phyloP scores from a whole-genome alignment of 495 filamentous ascomycete species.

The Aspergillus avenaceus region DNA sequence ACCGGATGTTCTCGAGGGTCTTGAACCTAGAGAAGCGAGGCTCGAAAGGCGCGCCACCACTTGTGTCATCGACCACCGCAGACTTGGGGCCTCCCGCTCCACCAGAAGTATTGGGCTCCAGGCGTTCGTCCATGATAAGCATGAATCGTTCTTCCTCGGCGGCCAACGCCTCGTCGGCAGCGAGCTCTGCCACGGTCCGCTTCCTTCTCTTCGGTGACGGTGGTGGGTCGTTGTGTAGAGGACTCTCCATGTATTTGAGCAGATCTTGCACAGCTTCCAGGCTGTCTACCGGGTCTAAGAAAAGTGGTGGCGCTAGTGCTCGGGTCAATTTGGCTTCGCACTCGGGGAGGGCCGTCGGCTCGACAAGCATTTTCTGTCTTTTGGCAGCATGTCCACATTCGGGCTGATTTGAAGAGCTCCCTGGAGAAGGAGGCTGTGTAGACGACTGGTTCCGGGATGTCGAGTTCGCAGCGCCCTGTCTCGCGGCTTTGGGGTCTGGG shows the following conservation, averaged over 20 bases:
- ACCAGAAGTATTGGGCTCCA: slow-evolving; percentile 54
- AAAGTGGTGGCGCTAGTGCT: slow-evolving; percentile 67
- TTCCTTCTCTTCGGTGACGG: slow-evolving; percentile 87
- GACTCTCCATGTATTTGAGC: slow-evolving; percentile 66
- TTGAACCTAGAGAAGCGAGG: slow-evolving; percentile 90
- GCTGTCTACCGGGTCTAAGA: slow-evolving; percentile 67
- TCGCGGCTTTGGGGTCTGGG: slow-evolving; percentile 51
- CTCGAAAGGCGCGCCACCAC: slow-evolving; percentile 66
- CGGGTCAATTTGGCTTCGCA: slow-evolving; percentile 70
- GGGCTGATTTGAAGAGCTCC: slow-evolving; percentile 54
- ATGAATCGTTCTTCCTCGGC: slow-evolving; percentile 87
- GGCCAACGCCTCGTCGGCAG: slow-evolving; percentile 85
- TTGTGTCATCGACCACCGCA: slow-evolving; percentile 68
- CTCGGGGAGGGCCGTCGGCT: slow-evolving; percentile 62
- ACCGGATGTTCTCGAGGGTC: slow-evolving; percentile 77
- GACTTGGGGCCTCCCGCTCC: slow-evolving; percentile 56
- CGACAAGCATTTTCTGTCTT: slow-evolving; percentile 73
- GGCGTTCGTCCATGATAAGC: slow-evolving; percentile 87
- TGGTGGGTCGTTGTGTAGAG: slow-evolving; percentile 67
- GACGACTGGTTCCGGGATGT: slow-evolving; percentile 45
- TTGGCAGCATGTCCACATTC: slow-evolving; percentile 56
- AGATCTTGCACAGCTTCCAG: slow-evolving; percentile 63
- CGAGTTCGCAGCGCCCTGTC: slow-evolving; percentile 37
- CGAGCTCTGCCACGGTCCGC: slow-evolving; percentile 89
- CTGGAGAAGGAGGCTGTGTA: slow-evolving; percentile 57